Evolutionary conservation across 495 filamentous ascomycete species (phyloP).

Genomic region (Penicillium riverlandense): DNA sequence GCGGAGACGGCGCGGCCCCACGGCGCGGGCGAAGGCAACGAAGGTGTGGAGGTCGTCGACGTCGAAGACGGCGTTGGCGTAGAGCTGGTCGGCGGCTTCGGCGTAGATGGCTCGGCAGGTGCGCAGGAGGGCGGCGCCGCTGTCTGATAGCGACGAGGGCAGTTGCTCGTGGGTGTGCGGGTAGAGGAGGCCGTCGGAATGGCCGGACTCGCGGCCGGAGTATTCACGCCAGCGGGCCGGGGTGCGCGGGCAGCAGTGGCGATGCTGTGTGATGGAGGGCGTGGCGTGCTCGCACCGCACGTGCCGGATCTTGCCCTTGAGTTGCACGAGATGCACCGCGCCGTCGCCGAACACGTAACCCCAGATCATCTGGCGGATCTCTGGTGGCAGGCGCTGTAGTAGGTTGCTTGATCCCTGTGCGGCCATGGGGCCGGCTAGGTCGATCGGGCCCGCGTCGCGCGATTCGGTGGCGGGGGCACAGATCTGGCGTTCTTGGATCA

Average conservation of each 20-base stretch:
- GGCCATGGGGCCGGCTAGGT: constrained; percentile 12
- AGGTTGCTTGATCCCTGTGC: constrained; percentile 17
- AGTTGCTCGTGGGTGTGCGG: constrained; percentile 30
- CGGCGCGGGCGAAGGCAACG: constrained; percentile 23
- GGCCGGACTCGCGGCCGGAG: constrained; percentile 9
- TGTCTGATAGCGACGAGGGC: constrained; percentile 18
- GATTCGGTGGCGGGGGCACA: constrained; percentile 19
- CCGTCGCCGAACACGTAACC: constrained; percentile 41
- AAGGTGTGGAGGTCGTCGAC: constrained; percentile 38
- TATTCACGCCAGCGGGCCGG: constrained; percentile 31
- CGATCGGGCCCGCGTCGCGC: constrained; percentile 3
- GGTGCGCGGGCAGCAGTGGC: constrained; percentile 32
- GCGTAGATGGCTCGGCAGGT: constrained; percentile 36
- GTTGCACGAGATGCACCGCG: constrained; percentile 32
- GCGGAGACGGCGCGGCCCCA: constrained; percentile 9
- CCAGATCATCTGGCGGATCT: constrained; percentile 52
- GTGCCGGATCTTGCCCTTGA: constrained; percentile 36
- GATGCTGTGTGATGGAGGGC: constrained; percentile 23
- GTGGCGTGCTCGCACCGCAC: constrained; percentile 21
- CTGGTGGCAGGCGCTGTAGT: constrained; percentile 35
- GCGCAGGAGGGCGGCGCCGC: constrained; percentile 22
- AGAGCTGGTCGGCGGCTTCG: constrained; percentile 28
- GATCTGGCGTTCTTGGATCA: constrained; percentile 35
- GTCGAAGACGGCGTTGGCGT: constrained; percentile 24
- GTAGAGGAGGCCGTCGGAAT: constrained; percentile 27